phyloP scores from a whole-genome alignment of 257 asterid species.

The Paraleonurus japonicus region DNA sequence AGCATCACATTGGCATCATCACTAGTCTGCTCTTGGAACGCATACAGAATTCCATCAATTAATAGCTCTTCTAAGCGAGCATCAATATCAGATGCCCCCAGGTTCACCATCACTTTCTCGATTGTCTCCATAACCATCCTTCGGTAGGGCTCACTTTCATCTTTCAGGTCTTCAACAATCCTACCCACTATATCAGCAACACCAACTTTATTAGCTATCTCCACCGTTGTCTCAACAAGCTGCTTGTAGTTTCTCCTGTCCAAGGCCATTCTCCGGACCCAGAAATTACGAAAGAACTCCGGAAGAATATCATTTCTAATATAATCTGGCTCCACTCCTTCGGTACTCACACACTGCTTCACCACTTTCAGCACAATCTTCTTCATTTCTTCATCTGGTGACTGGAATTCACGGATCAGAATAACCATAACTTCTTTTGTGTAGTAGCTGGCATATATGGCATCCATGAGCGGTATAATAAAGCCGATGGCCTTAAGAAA shows the following conservation, averaged over 20 bases:
- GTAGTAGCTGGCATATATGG: constrained; percentile 84
- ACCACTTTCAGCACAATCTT: constrained; percentile 93
- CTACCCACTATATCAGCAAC: constrained; percentile 89
- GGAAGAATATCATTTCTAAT: constrained; percentile 86
- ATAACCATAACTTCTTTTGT: constrained; percentile 90
- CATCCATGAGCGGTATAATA: constrained; percentile 95
- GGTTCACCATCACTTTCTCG: constrained; percentile 86
- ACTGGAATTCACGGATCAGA: constrained; percentile 87
- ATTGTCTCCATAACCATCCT: constrained; percentile 98
- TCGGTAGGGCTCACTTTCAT: constrained; percentile 90
- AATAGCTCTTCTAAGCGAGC: constrained; percentile 78
- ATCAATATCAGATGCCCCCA: constrained; percentile 90
- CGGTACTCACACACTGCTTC: constrained; percentile 93
- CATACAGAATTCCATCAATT: constrained; percentile 84
- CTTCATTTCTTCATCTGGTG: constrained; percentile 97
- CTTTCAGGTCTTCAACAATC: constrained; percentile 84
- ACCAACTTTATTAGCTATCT: constrained; percentile 91
- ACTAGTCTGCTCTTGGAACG: constrained; percentile 93
- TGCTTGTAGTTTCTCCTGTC: constrained; percentile 86
- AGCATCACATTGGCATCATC: constrained; percentile 96
- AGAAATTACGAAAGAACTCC: constrained; percentile 83
- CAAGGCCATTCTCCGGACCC: constrained; percentile 95
- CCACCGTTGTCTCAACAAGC: constrained; percentile 86
- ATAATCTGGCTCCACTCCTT: constrained; percentile 87
- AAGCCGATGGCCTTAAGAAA: constrained; percentile 89